Percentiles rank a stretch among this genome's conserved stretches.
These are phyloP conservation scores for Globisporangium echinulatum DNA, from an alignment of 352 stramenopile genomes.

Conservation along the genomic window DNA sequence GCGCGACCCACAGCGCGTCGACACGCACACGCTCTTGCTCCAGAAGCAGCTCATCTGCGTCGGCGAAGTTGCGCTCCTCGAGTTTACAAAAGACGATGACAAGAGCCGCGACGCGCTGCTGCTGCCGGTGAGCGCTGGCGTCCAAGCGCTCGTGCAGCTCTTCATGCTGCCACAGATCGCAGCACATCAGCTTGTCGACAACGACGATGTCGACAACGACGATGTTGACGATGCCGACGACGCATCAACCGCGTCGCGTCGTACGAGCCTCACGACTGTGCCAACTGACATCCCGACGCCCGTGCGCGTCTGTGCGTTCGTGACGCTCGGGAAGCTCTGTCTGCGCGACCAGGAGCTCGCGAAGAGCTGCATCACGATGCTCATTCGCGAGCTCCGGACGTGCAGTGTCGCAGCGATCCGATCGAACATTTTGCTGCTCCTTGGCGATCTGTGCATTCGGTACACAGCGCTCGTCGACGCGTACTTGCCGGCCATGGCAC, in stretches of 20 bases:
- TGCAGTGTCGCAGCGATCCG: constrained; percentile 81
- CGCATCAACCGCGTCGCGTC: not conserved
- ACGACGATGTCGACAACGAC: constrained; percentile 21
- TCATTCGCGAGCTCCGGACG: constrained; percentile 92
- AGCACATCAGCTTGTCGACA: constrained; percentile 12
- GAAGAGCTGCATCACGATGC: constrained; percentile 92
- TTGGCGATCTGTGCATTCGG: constrained; percentile 94
- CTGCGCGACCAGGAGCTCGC: constrained; percentile 91
- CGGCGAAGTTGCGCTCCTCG: constrained; percentile 70
- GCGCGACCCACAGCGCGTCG: constrained; percentile 36
- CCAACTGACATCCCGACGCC: constrained; percentile 52
- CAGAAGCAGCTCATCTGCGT: constrained; percentile 81
- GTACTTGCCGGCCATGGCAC: constrained; percentile 94
- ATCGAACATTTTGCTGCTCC: constrained; percentile 95
- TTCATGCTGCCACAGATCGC: constrained; percentile 71
- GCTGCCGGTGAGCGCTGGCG: constrained; percentile 34
- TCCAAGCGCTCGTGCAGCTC: constrained; percentile 68
- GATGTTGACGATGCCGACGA: constrained; percentile 15
- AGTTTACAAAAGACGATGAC: constrained; percentile 76
- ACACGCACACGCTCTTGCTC: constrained; percentile 47
- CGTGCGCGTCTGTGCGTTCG: constrained; percentile 90
- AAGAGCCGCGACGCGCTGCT: constrained; percentile 48
- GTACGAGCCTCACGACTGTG: constrained; percentile 3
- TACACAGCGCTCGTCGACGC: constrained; percentile 96
- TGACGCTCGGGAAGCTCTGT: constrained; percentile 94